Conservation (phyloP, 176 grass and related monocot genomes). For the Leersia perrieri region DNA sequence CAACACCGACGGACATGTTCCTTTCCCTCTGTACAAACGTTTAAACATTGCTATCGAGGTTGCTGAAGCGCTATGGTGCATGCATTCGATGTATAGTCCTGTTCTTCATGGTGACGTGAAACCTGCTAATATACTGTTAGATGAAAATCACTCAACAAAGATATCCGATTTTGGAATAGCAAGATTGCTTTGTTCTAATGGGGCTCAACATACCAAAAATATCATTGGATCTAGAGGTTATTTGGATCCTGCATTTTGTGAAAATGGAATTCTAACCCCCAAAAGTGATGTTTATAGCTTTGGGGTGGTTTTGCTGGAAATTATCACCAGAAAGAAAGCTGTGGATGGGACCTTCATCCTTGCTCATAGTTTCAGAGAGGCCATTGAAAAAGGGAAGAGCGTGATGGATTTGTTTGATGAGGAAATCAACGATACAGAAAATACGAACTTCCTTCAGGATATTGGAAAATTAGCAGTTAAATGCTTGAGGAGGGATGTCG, state of each 20-base stretch:
- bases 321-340: background rate
- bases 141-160: background rate
- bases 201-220: background rate
- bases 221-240: background rate
- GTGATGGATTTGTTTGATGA: background rate
- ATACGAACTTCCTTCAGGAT: background rate
- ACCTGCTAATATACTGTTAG: background rate
- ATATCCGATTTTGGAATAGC: conserved; percentile 5
- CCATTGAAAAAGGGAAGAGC: background rate
- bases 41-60: background rate
- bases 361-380: background rate
- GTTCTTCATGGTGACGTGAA: conserved; percentile 10
- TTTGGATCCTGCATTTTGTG: background rate
- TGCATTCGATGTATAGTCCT: conserved; percentile 13
- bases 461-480: background rate
- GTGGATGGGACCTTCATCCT: background rate
- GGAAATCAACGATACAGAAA: background rate
- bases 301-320: background rate
- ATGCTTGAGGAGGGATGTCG: background rate
- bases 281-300: conserved; percentile 15
- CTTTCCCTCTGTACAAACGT: background rate
- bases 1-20: background rate
- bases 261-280: background rate
- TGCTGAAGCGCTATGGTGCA: background rate
- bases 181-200: background rate